These are phyloP conservation scores for Saturnispora saitoi DNA, from an alignment of 805 yeast genomes.

Conservation along the genomic window DNA sequence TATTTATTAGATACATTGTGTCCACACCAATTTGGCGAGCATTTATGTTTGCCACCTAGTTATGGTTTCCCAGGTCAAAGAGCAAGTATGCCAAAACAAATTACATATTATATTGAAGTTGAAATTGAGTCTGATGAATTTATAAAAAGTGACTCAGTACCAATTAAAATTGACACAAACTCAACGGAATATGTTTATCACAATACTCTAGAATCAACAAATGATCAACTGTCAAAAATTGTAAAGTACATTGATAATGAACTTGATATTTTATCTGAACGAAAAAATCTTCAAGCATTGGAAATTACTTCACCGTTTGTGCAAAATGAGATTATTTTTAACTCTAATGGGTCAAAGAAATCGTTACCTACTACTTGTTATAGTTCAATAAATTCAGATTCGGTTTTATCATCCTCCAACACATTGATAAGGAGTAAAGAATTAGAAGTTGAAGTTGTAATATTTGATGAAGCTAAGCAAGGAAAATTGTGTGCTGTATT, in stretches of 20 bases:
- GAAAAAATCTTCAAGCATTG: conserved; percentile 5
- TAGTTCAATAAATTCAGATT: background rate
- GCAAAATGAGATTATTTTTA: conserved; percentile 13
- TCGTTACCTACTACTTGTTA: background rate
- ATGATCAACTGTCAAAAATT: conserved; percentile 10
- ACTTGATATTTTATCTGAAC: conserved; percentile 8
- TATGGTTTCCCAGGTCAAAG: conserved; percentile 30
- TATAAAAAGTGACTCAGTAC: background rate
- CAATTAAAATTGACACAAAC: conserved; percentile 1
- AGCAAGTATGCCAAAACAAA: conserved; percentile 31
- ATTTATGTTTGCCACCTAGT: conserved; percentile 33
- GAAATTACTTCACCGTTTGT: background rate
- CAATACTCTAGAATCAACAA: background rate
- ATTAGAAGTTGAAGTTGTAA: background rate
- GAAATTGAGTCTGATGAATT: conserved; percentile 24
- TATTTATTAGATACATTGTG: conserved; percentile 46
- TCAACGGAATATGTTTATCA: background rate
- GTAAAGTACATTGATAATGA: conserved; percentile 2
- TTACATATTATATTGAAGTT: conserved; percentile 45
- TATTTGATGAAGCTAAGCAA: background rate
- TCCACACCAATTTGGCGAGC: conserved; percentile 31
- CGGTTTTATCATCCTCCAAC: background rate
- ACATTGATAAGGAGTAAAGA: conserved; percentile 1
- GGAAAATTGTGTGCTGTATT: background rate
- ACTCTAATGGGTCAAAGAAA: conserved; percentile 1